A percentile compares a stretch with the other conserved stretches of the same genome.
Evolutionary conservation across 352 stramenopile genomes (phyloP).

Genomic region (Phytophthora nicotianae): DNA sequence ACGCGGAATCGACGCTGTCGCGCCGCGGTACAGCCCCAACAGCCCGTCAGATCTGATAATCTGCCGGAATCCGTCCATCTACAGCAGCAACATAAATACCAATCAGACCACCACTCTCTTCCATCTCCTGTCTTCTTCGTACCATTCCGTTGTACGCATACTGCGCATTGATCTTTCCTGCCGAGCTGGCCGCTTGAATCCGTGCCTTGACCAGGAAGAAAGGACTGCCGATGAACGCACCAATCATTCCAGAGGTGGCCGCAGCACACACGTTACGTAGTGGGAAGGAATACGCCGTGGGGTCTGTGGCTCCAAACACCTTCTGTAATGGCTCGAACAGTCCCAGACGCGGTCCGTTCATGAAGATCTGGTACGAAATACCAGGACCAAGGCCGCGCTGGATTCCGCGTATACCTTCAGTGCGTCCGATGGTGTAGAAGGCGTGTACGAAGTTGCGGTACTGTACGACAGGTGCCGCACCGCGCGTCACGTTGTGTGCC

Average conservation of each 20-base stretch:
- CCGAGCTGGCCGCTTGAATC: constrained; percentile 81
- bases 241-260: constrained; percentile 77
- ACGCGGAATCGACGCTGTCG: constrained; percentile 75
- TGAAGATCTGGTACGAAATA: constrained; percentile 83
- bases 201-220: constrained; percentile 89
- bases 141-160: constrained; percentile 89
- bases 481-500: constrained; percentile 47
- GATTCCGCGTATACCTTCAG: constrained; percentile 77
- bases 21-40: constrained; percentile 72
- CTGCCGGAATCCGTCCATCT: constrained; percentile 84
- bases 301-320: constrained; percentile 81
- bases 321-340: constrained; percentile 84
- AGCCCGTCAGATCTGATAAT: constrained; percentile 78
- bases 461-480: constrained; percentile 47
- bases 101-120: constrained; percentile 4
- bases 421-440: constrained; percentile 84
- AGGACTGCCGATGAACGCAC: constrained; percentile 76
- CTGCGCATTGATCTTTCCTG: constrained; percentile 78
- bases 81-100: constrained; percentile 3
- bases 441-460: constrained; percentile 89
- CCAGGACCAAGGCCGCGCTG: constrained; percentile 78
- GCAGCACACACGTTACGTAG: constrained; percentile 78
- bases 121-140: constrained; percentile 2
- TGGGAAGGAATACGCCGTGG: constrained; percentile 72
- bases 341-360: constrained; percentile 82